Evolutionary conservation across 805 yeast genomes (phyloP).

Genomic region (Priceomyces medius): DNA sequence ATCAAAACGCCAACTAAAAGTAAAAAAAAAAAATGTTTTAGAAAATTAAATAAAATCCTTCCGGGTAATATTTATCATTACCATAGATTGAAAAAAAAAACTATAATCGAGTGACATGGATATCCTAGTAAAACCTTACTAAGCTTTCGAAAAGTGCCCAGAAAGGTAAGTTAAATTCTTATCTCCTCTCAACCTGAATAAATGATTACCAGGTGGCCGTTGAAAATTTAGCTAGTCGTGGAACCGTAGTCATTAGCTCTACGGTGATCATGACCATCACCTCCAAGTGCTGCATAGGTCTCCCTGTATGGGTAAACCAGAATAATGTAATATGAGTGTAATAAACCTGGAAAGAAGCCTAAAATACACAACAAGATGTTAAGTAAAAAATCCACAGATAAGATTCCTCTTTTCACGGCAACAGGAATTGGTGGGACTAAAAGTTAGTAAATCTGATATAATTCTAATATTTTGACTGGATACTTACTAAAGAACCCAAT

Average conservation of each 20-base stretch:
- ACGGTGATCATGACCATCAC: slow-evolving; percentile 27
- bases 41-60: not conserved
- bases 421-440: slow-evolving; percentile 78
- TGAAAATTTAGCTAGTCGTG: slow-evolving; percentile 2
- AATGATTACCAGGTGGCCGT: no score
- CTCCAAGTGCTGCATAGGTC: slow-evolving; percentile 24
- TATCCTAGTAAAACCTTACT: no score
- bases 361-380: slow-evolving; percentile 68
- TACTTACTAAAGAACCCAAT: slow-evolving; percentile 53
- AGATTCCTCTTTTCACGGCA: slow-evolving; percentile 66
- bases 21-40: no score
- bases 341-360: slow-evolving; percentile 74
- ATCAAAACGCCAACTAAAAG: not conserved
- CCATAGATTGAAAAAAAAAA: no score
- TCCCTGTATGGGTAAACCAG: slow-evolving; percentile 61
- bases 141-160: no score
- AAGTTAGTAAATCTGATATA: slow-evolving; percentile 11
- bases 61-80: slow-evolving; percentile 1
- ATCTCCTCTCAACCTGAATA: no score
- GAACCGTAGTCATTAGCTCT: slow-evolving; percentile 14
- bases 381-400: slow-evolving; percentile 67
- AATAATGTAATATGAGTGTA: slow-evolving; percentile 78
- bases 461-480: not conserved
- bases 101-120: no score
- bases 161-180: no score